phyloP scores from a whole-genome alignment of 164 flowering plant species.

The Magnolia officinalis region DNA sequence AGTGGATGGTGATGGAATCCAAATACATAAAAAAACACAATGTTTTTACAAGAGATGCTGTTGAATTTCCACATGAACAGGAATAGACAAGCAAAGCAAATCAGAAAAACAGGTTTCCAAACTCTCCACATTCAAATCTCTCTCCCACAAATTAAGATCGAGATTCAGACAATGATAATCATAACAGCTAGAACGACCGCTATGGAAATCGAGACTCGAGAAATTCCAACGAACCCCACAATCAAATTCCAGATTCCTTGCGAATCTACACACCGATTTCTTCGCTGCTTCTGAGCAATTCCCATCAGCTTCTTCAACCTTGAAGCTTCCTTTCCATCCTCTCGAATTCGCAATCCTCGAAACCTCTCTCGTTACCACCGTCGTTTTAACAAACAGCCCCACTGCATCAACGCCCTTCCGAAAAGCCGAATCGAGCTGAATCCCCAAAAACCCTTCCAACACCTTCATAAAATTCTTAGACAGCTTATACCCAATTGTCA shows the following conservation, averaged over 20 bases:
- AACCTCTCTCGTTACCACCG: slow-evolving; percentile 6
- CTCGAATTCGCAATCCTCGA: slow-evolving; percentile 1
- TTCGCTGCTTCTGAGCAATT: background rate
- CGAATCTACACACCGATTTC: background rate
- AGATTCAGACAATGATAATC: background rate
- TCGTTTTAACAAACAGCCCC: slow-evolving; percentile 11
- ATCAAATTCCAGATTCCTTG: background rate
- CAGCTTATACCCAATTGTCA: slow-evolving; percentile 15
- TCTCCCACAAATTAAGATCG: background rate
- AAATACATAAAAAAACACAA: no score
- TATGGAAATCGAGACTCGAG: background rate
- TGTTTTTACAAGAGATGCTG: background rate
- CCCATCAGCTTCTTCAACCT: background rate
- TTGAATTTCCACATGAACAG: slow-evolving; percentile 7
- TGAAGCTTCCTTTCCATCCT: background rate
- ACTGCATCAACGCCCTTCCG: slow-evolving; percentile 9
- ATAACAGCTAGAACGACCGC: background rate
- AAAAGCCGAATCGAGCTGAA: slow-evolving; percentile 8
- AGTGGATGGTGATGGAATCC: background rate
- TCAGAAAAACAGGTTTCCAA: slow-evolving; percentile 13
- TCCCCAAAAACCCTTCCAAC: slow-evolving; percentile 17
- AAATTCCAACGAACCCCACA: background rate
- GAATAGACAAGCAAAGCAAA: slow-evolving; percentile 18
- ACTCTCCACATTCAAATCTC: background rate
- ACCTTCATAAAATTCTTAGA: slow-evolving; percentile 14